phyloP scores from a whole-genome alignment of 371 early-diverging fungal species.

The Rhizopus delemar region DNA sequence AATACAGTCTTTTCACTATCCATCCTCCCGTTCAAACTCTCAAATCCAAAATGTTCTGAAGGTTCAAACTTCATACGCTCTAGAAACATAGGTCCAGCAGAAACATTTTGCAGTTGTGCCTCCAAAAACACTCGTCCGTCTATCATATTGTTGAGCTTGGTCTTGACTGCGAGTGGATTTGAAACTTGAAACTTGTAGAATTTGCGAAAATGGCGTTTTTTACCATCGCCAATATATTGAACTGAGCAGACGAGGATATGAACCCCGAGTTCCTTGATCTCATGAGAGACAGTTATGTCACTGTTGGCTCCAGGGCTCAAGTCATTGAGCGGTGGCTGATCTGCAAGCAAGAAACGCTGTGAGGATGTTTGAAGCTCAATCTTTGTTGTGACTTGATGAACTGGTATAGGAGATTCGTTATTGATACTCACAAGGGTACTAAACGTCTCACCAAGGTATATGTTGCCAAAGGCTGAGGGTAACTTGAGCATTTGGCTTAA shows the following conservation, averaged over 20 bases:
- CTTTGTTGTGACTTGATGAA: slow-evolving; percentile 74
- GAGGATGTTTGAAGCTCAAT: slow-evolving; percentile 88
- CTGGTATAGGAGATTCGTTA: slow-evolving; percentile 71
- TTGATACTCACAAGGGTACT: slow-evolving; percentile 83
- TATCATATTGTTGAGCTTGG: slow-evolving; percentile 80
- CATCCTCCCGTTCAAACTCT: slow-evolving; percentile 65
- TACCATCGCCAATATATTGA: slow-evolving; percentile 71
- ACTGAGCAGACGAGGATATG: slow-evolving; percentile 91
- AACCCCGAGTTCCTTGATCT: slow-evolving; percentile 92
- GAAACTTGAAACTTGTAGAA: slow-evolving; percentile 95
- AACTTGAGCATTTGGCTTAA: slow-evolving; percentile 67
- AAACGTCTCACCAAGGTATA: slow-evolving; percentile 94
- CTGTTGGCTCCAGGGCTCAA: slow-evolving; percentile 61
- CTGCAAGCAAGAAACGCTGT: slow-evolving; percentile 73
- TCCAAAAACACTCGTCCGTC: slow-evolving; percentile 86
- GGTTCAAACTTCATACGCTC: slow-evolving; percentile 89
- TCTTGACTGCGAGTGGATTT: slow-evolving; percentile 95
- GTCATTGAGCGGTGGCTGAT: slow-evolving; percentile 52
- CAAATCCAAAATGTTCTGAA: slow-evolving; percentile 65
- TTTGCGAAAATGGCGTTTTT: slow-evolving; percentile 78
- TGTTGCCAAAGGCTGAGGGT: slow-evolving; percentile 81
- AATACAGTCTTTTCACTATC: slow-evolving; percentile 49
- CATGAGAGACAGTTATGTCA: slow-evolving; percentile 81
- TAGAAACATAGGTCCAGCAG: slow-evolving; percentile 78
- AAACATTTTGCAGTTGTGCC: slow-evolving; percentile 90